phyloP scores from a whole-genome alignment of 805 yeast genomes.

The Saccharomycopsis guyanensis region DNA sequence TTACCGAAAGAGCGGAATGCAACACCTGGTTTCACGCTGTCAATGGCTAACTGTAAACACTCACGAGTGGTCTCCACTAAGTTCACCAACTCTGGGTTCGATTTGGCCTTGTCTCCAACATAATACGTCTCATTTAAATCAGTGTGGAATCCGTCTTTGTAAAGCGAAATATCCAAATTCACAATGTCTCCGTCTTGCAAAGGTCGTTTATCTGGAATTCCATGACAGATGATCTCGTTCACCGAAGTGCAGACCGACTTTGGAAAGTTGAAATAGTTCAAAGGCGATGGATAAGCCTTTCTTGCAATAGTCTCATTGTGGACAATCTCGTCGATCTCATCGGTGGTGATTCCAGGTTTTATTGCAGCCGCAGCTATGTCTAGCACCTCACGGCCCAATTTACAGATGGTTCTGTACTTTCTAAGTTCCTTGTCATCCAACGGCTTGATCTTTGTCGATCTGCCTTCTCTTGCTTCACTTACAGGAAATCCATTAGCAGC shows the following conservation, averaged over 20 bases:
- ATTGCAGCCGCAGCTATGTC: slow-evolving; percentile 82
- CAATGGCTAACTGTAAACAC: slow-evolving; percentile 76
- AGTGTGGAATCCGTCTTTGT: slow-evolving; percentile 82
- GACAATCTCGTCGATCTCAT: slow-evolving; percentile 77
- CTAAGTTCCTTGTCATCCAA: slow-evolving; percentile 62
- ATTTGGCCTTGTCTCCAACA: slow-evolving; percentile 80
- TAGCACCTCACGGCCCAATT: slow-evolving; percentile 76
- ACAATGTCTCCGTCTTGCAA: slow-evolving; percentile 91
- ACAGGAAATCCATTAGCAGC: slow-evolving; percentile 73
- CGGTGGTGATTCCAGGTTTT: slow-evolving; percentile 87
- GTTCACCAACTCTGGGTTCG: slow-evolving; percentile 76
- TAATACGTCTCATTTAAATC: slow-evolving; percentile 96
- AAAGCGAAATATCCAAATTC: slow-evolving; percentile 82
- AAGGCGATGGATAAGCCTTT: slow-evolving; percentile 88
- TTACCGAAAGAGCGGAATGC: slow-evolving; percentile 84
- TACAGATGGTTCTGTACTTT: slow-evolving; percentile 67
- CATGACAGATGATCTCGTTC: slow-evolving; percentile 94
- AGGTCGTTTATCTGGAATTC: slow-evolving; percentile 86
- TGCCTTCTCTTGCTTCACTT: slow-evolving; percentile 65
- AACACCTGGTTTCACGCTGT: slow-evolving; percentile 82
- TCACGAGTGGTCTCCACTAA: slow-evolving; percentile 91
- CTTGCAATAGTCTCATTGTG: slow-evolving; percentile 86
- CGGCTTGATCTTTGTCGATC: slow-evolving; percentile 57
- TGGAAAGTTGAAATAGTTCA: slow-evolving; percentile 90
- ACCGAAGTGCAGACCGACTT: slow-evolving; percentile 89